A percentile compares a stretch with the other conserved stretches of the same genome.
These are phyloP conservation scores for Pyricularia grisea DNA, from an alignment of 2,329 filamentous ascomycete species.

Conservation along the genomic window DNA sequence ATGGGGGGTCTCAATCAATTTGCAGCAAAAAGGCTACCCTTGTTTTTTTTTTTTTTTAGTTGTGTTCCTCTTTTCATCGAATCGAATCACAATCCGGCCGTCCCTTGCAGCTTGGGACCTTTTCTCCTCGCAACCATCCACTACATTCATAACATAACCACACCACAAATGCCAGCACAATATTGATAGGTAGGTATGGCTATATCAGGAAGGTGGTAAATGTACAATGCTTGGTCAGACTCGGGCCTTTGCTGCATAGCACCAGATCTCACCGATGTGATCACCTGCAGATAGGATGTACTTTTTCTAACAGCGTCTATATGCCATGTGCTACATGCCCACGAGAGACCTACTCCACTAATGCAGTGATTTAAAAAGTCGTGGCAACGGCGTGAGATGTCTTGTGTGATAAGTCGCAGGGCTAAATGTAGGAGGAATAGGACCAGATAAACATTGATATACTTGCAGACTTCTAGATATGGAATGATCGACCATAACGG, in stretches of 20 bases:
- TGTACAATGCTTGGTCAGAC: background rate
- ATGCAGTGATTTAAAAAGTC: background rate
- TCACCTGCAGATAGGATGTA: background rate
- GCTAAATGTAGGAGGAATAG: background rate
- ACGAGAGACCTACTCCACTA: background rate
- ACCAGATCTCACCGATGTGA: background rate
- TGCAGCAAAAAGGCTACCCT: background rate
- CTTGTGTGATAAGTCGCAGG: background rate
- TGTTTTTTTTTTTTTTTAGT: no score
- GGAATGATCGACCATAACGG: background rate
- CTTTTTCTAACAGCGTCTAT: background rate
- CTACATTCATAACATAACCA: background rate
- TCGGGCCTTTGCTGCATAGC: background rate
- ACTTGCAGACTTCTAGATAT: background rate
- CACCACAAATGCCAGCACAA: background rate
- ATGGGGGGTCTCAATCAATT: background rate
- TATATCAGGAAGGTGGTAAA: background rate
- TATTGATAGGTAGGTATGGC: background rate
- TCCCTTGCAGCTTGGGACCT: background rate
- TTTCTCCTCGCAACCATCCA: background rate
- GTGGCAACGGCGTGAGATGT: background rate
- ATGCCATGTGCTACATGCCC: background rate
- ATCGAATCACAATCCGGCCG: background rate
- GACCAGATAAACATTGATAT: background rate
- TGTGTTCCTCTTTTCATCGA: background rate